phyloP scores from a whole-genome alignment of 208 protist species.

The Trypanosoma lewisi region DNA sequence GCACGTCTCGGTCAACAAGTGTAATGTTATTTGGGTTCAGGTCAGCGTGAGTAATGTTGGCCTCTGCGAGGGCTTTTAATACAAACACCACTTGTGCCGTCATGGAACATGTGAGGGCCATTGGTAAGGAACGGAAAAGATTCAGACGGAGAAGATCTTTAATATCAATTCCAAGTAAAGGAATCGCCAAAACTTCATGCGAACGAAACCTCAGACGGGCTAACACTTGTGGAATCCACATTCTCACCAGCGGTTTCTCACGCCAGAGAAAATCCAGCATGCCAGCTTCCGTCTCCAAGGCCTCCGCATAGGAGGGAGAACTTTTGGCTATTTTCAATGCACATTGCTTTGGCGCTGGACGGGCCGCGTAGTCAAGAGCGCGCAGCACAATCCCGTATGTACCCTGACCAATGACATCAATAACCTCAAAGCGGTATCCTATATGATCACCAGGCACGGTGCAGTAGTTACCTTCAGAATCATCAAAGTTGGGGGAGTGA shows the following conservation, averaged over 20 bases:
- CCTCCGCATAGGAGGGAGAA: slow-evolving; percentile 5
- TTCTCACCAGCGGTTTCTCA: slow-evolving; percentile 16
- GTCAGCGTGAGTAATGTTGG: slow-evolving; percentile 93
- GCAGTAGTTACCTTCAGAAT: slow-evolving; percentile 87
- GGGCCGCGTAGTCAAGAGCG: slow-evolving; percentile 81
- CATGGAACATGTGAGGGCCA: slow-evolving; percentile 38
- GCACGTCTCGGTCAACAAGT: slow-evolving; percentile 29
- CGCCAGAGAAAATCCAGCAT: slow-evolving; percentile 17
- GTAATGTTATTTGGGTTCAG: slow-evolving; percentile 93
- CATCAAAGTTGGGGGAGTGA: slow-evolving; percentile 39
- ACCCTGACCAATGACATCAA: slow-evolving; percentile 71
- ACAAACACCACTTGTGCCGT: slow-evolving; percentile 76
- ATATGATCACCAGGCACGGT: slow-evolving; percentile 91
- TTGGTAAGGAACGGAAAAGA: slow-evolving; percentile 29
- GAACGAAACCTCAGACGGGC: slow-evolving; percentile 46
- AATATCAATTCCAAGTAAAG: slow-evolving; percentile 61
- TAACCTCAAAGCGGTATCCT: slow-evolving; percentile 80
- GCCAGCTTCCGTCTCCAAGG: slow-evolving; percentile 8
- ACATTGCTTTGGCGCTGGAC: slow-evolving; percentile 23
- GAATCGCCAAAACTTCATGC: slow-evolving; percentile 59
- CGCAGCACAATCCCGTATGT: slow-evolving; percentile 80
- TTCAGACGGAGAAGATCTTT: slow-evolving; percentile 56
- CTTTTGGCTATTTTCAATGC: slow-evolving; percentile 36
- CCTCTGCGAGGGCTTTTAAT: slow-evolving; percentile 61
- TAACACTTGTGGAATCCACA: slow-evolving; percentile 31